These are phyloP conservation scores for Bruguiera sexangula DNA, from an alignment of 345 rosid species.

Conservation along the genomic window DNA sequence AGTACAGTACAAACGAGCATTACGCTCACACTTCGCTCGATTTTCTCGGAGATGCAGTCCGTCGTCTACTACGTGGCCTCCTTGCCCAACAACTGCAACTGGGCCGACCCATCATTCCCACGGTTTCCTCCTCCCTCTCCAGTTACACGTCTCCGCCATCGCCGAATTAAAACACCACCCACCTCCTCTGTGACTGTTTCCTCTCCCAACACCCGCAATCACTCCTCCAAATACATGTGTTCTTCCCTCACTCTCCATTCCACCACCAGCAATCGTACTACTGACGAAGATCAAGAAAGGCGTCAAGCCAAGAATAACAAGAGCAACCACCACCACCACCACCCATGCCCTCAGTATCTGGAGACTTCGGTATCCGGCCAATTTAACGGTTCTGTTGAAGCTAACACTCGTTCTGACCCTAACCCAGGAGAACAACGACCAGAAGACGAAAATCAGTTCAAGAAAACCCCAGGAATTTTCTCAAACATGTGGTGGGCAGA, in stretches of 20 bases:
- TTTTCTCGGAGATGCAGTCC: too few relatives aligned
- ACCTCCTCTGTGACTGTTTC: slow-evolving; percentile 25
- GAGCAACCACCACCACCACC: not conserved
- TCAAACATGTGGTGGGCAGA: slow-evolving; percentile 96
- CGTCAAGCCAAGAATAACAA: not conserved
- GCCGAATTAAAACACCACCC: slow-evolving; percentile 16
- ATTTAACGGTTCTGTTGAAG: too few relatives aligned
- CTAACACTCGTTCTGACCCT: slow-evolving; percentile 18
- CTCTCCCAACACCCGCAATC: slow-evolving; percentile 28
- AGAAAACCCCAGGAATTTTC: slow-evolving; percentile 32
- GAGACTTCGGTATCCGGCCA: too few relatives aligned
- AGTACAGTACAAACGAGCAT: too few relatives aligned
- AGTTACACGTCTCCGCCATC: slow-evolving; percentile 31
- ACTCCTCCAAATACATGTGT: slow-evolving; percentile 17
- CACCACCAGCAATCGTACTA: slow-evolving; percentile 35
- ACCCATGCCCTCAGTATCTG: too few relatives aligned
- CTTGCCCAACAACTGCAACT: slow-evolving; percentile 25
- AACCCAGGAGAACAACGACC: slow-evolving; percentile 30
- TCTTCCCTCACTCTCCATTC: slow-evolving; percentile 33
- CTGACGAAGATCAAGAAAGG: slow-evolving; percentile 25
- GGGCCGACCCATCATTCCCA: slow-evolving; percentile 26
- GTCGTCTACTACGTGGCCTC: too few relatives aligned
- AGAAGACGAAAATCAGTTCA: slow-evolving; percentile 14
- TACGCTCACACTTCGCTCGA: too few relatives aligned
- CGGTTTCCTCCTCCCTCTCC: slow-evolving; percentile 35